Evolutionary conservation across 1,139 yeast genomes (phyloP), one percentile per base, ranked within the genome.

Genomic region (Saccharomycopsis hybrid): DNA sequence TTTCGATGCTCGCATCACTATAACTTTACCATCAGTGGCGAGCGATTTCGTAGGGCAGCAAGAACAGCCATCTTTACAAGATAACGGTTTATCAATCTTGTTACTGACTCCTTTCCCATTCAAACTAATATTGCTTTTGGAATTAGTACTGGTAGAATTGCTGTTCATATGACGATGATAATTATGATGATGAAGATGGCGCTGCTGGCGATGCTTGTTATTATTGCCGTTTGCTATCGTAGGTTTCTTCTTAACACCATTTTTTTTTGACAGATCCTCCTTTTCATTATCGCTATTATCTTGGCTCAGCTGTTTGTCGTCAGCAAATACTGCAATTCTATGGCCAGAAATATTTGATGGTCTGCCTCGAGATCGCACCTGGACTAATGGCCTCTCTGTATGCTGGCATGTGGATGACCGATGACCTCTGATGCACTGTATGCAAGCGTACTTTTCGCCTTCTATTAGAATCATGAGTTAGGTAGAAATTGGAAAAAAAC

Each of bases 341-440:
- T 74, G 78, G 53, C 73, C 70, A n/a, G 72, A 70, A 48, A 66
- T 69, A n/a, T 70, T 68, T 48, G 74, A 70, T 0, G 82, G 82
- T 39, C 82, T 59, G 4, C 82, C 82, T 52, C 77, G 73, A 33
- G 78, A 68, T 43, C 81, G 62, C 3, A 77, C 80, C 56, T 75
- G 80, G n/a, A 76, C 70, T 35, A 77, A 59, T 0, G 81, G 80
- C 25, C 81, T 72, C 47, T 77, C 73, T 44, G 85, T 79, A 65
- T 92, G 98, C 53, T 78, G 78, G 64, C 98, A 92, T 51, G 83
- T 79, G 2, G 94, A 82, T 3, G 96, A 85, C 43, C 98, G 69
- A 63, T 92, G 98, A 25, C 97, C 97, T 43, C 97, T 72, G 40
- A 92, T 88, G 63, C 98, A 92, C 60, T 82, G 84, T 54, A 81